A percentile compares a stretch with the other conserved stretches of the same genome.
Conservation (phyloP, 768 basidiomycete species). For the Gymnopilus junonius region DNA sequence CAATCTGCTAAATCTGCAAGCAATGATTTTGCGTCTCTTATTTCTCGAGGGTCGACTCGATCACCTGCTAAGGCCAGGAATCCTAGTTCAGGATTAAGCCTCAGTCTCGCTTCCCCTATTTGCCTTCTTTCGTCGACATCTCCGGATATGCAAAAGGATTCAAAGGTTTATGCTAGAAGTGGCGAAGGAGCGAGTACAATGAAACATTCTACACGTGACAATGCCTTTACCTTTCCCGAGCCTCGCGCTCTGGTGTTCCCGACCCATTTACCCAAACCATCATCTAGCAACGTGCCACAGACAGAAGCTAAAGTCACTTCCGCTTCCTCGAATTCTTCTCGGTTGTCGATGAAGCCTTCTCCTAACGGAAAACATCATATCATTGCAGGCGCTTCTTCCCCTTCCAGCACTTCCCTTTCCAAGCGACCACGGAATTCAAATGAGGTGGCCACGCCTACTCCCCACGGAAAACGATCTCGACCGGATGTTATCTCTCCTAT, state of each 20-base stretch:
- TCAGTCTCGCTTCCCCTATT: slow-evolving; percentile 29
- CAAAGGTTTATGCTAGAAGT: background rate
- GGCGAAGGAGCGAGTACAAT: background rate
- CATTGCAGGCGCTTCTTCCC: background rate
- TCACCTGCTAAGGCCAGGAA: background rate
- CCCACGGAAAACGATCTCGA: background rate
- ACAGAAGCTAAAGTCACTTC: background rate
- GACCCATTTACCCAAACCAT: background rate
- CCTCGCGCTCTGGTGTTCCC: slow-evolving; percentile 7
- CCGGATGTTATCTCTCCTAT: background rate
- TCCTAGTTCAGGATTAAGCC: background rate
- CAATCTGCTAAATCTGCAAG: background rate
- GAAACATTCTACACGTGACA: slow-evolving; percentile 1
- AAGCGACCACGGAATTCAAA: background rate
- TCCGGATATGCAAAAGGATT: slow-evolving; percentile 4
- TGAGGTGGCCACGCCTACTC: background rate
- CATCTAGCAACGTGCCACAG: background rate
- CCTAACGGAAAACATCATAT: background rate
- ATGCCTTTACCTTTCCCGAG: background rate
- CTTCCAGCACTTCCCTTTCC: background rate
- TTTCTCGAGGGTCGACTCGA: background rate
- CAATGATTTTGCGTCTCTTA: background rate
- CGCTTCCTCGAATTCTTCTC: background rate
- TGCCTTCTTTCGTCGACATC: slow-evolving; percentile 26
- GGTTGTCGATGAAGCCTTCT: background rate